phyloP scores from a whole-genome alignment of 306 rosid genomes.

The Comarum palustre region DNA sequence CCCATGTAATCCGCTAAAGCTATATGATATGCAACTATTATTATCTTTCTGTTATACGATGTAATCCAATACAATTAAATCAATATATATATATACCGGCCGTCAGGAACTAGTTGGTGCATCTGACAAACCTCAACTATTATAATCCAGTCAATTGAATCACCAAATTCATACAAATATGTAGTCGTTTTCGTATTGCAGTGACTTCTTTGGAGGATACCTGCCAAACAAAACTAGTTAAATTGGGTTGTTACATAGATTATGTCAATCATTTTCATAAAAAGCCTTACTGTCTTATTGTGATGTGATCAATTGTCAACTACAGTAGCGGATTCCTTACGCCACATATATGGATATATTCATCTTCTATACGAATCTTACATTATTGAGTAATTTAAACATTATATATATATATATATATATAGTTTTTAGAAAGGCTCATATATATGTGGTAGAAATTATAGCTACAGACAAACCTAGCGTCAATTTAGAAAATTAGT shows the following conservation, averaged over 20 bases:
- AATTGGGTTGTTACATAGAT: neutral
- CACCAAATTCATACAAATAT: neutral
- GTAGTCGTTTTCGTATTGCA: neutral
- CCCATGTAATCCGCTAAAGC: too few species aligned
- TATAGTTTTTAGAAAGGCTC: neutral
- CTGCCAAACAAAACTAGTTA: neutral
- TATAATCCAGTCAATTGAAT: neutral
- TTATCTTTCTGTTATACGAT: too few species aligned
- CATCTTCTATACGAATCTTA: neutral
- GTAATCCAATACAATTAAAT: too few species aligned
- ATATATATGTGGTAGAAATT: neutral
- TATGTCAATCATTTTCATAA: conserved; percentile 7
- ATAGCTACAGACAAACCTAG: neutral
- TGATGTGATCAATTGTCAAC: conserved; percentile 14
- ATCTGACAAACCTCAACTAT: too few species aligned
- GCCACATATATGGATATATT: conserved; percentile 23
- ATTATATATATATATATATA: neutral
- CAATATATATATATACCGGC: too few species aligned
- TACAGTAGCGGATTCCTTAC: conserved; percentile 13
- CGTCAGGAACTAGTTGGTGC: too few species aligned
- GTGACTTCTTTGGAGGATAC: neutral
- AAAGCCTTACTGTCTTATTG: neutral
- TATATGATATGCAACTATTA: too few species aligned
- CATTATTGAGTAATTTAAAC: neutral
- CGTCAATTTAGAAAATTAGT: neutral